Base-by-base conservation (phyloP, 805 yeast genomes). In the Yarrowia sp. region DNA sequence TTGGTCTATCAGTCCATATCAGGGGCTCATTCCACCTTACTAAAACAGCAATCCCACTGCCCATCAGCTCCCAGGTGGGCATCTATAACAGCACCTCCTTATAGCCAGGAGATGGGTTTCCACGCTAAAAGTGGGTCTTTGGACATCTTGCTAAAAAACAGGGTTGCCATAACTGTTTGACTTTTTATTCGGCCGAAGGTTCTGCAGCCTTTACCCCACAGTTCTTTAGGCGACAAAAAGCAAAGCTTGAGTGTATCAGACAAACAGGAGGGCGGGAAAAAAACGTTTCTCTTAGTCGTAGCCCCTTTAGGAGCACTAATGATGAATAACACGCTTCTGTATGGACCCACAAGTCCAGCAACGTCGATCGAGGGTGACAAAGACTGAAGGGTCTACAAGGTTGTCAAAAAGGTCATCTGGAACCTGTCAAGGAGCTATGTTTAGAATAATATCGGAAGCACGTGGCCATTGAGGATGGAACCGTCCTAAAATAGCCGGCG, bases 131-230 rank as follows among this genome's bases (percentile, higher is more conserved):
- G 59, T 53, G 59, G 59, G 59, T 53, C 59, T 53, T 40, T 53
- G 3, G 14, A 36, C 32, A 38, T 36, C 16, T 19, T 16, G 43
- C 32, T 52, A 52, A 15, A n/a, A 19, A 16, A 52, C 5, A 35
- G 26, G 43, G 32, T 52, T 52, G 58, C 42, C 32, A 19, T 11
- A 3, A 5, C 32, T 26, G 12, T 12, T 12, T 35, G 12, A 15
- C 16, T 38, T 53, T 19, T 16, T 5, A 12, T 12, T 53, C 45
- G 59, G 45, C 59, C 58, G 58, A 53, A 53, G 59, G 16, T 53
- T 38, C 43, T 53, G 45, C 35, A 40, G 45, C 35, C 45, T 16
- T 19, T 53, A 53, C 59, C 59, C 59, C 59, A 53, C 59, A 53
- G 16, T 53, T 16, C 58, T 8, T 53, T 38, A n/a, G 36, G 16